These are phyloP conservation scores for Arctium lappa DNA, from an alignment of 129 eudicot genomes.

Conservation along the genomic window DNA sequence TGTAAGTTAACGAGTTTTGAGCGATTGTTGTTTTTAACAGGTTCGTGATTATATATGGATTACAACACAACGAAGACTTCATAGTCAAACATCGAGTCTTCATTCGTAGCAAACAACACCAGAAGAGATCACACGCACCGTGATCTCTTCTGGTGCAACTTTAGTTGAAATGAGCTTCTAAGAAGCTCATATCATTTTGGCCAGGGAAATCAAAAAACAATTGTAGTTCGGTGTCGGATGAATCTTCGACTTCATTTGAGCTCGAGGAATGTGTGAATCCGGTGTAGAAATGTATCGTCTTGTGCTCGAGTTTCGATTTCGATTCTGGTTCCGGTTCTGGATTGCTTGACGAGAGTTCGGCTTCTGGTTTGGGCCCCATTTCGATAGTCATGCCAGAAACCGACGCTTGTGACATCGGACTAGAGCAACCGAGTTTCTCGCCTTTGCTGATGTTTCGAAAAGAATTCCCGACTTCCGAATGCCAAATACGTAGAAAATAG, in stretches of 20 bases:
- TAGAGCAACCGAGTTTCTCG: slow-evolving; percentile 33
- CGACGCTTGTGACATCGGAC: slow-evolving; percentile 69
- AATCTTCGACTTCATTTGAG: slow-evolving; percentile 68
- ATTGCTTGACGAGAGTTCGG: slow-evolving; percentile 23
- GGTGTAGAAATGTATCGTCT: not conserved
- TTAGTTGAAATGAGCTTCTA: slow-evolving; percentile 45
- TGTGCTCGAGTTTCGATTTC: slow-evolving; percentile 8
- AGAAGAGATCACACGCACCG: not conserved
- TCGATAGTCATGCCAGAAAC: slow-evolving; percentile 56
- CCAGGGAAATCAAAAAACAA: slow-evolving; percentile 77
- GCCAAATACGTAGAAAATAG: slow-evolving; percentile 72
- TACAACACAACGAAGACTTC: slow-evolving; percentile 19
- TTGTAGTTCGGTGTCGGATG: slow-evolving; percentile 67
- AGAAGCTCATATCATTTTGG: slow-evolving; percentile 87
- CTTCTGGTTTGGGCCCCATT: slow-evolving; percentile 30
- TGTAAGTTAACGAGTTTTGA: slow-evolving; percentile 15
- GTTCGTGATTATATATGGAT: not conserved
- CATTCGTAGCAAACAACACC: not conserved
- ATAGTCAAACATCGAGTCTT: slow-evolving; percentile 20
- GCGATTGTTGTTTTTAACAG: not conserved
- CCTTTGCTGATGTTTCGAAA: slow-evolving; percentile 51
- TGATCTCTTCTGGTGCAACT: not conserved
- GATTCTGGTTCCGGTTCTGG: slow-evolving; percentile 13
- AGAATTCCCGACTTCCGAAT: slow-evolving; percentile 81
- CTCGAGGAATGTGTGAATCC: slow-evolving; percentile 44